A percentile compares a stretch with the other conserved stretches of the same genome.
Conservation (phyloP, 371 early-diverging fungal species). For the Rhizopus microsporus region DNA sequence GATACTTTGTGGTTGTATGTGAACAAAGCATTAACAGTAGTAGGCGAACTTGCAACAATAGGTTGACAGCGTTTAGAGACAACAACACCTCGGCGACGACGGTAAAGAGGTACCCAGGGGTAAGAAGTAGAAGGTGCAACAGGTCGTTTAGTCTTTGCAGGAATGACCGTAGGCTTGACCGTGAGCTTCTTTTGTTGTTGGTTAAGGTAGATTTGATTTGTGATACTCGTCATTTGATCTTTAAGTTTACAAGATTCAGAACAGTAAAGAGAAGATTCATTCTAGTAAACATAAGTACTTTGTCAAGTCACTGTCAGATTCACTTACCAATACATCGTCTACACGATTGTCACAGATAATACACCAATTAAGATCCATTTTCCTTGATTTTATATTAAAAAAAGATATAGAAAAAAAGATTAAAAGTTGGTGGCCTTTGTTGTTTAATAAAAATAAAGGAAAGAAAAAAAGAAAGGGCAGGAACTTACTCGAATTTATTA, state of each 20-base stretch:
- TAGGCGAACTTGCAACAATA: constrained; percentile 32
- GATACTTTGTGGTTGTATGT: constrained; percentile 8
- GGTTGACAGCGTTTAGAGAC: constrained; percentile 41
- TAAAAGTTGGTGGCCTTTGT: constrained; percentile 27
- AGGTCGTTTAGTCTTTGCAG: constrained; percentile 25
- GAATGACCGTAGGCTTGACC: constrained; percentile 15
- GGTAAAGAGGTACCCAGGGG: constrained; percentile 37
- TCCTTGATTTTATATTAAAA: constrained; percentile 3
- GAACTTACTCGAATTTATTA: constrained; percentile 6
- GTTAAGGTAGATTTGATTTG: constrained; percentile 24
- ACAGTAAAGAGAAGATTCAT: constrained; percentile 36
- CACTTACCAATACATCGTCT: constrained; percentile 32
- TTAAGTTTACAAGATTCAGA: constrained; percentile 35
- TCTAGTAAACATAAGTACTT: constrained; percentile 9
- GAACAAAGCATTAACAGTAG: constrained; percentile 32
- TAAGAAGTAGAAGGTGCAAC: constrained; percentile 30
- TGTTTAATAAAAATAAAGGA: constrained; percentile 27
- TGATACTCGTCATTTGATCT: constrained; percentile 36
- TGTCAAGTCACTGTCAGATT: background rate
- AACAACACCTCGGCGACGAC: constrained; percentile 34
- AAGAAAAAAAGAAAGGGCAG: constrained; percentile 14
- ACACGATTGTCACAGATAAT: constrained; percentile 39
- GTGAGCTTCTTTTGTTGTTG: constrained; percentile 19
- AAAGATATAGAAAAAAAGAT: constrained; percentile 1
- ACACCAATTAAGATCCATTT: constrained; percentile 39